Percentiles rank a stretch among this genome's conserved stretches.
Conservation (phyloP, 106 monocot genomes). For the Allium cepa region DNA sequence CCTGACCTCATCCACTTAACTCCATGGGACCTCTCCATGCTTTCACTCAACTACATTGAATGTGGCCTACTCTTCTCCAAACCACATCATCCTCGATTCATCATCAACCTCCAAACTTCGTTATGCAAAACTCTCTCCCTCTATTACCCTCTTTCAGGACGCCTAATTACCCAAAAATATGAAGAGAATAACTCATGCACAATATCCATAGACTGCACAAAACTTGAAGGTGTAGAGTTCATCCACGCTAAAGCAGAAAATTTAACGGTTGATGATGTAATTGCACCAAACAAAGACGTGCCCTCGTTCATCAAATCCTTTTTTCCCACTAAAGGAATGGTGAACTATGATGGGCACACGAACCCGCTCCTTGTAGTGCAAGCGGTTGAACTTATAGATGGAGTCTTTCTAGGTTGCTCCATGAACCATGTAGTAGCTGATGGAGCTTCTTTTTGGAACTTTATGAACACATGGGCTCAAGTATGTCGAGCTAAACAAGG, state of each 20-base stretch:
- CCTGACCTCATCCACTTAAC: conserved; percentile 23
- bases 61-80: conserved; percentile 70
- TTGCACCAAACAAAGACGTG: conserved; percentile 14
- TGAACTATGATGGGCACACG: conserved; percentile 45
- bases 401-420: conserved; percentile 51
- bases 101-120: conserved; percentile 35
- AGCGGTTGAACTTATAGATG: conserved; percentile 46
- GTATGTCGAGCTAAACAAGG: conserved; percentile 7
- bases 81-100: conserved; percentile 9
- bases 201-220: conserved; percentile 47
- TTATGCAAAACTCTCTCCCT: conserved; percentile 42
- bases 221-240: conserved; percentile 45
- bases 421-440: conserved; percentile 74
- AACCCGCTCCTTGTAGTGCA: conserved; percentile 53
- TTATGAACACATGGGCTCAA: conserved; percentile 68
- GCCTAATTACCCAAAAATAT: conserved; percentile 17
- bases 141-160: conserved; percentile 79
- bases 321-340: conserved; percentile 36
- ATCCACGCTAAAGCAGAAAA: conserved; percentile 37
- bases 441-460: conserved; percentile 64
- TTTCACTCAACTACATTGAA: conserved; percentile 57
- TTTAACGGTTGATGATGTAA: conserved; percentile 28
- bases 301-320: conserved; percentile 33
- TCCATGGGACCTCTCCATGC: conserved; percentile 44
- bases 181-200: conserved; percentile 3